Conservation (phyloP, 495 filamentous ascomycete species). For the Neurospora cerealis region DNA sequence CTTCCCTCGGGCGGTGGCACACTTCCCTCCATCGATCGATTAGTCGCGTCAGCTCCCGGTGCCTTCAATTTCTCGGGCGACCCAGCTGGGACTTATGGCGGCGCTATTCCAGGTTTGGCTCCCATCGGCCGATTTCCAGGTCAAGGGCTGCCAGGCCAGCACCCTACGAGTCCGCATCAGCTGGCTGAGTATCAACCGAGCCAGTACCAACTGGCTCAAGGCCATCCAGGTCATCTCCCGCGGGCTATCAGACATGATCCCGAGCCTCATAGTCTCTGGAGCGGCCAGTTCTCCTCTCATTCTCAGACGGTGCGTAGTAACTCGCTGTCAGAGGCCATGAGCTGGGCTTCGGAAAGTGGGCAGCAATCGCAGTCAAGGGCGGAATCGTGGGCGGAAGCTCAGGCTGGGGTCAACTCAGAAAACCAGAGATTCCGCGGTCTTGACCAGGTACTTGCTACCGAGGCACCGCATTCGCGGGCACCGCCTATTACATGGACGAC, state of each 20-base stretch:
- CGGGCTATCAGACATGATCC: constrained; percentile 21
- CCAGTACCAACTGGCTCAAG: not conserved
- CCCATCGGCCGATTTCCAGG: not conserved
- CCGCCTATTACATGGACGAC: constrained; percentile 47
- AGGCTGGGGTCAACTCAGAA: constrained; percentile 7
- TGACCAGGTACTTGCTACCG: constrained; percentile 28
- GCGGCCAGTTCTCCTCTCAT: constrained; percentile 27
- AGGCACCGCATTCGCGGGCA: constrained; percentile 25
- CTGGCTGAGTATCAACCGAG: not conserved
- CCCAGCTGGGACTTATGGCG: not conserved
- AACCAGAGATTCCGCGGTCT: constrained; percentile 18
- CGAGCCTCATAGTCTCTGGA: constrained; percentile 31
- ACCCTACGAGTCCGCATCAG: not conserved
- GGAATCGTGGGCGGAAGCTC: constrained; percentile 29
- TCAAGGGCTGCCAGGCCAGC: not conserved
- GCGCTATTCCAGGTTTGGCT: not conserved
- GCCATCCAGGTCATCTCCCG: not conserved
- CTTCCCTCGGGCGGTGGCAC: constrained; percentile 11
- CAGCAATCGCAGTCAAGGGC: constrained; percentile 27
- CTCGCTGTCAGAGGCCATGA: constrained; percentile 29
- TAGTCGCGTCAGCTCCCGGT: not conserved
- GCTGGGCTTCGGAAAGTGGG: constrained; percentile 26
- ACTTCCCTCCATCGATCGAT: constrained; percentile 2
- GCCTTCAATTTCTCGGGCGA: not conserved
- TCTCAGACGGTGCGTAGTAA: constrained; percentile 29